phyloP scores from a whole-genome alignment of 768 basidiomycete species.

The Tulasnella sp. region DNA sequence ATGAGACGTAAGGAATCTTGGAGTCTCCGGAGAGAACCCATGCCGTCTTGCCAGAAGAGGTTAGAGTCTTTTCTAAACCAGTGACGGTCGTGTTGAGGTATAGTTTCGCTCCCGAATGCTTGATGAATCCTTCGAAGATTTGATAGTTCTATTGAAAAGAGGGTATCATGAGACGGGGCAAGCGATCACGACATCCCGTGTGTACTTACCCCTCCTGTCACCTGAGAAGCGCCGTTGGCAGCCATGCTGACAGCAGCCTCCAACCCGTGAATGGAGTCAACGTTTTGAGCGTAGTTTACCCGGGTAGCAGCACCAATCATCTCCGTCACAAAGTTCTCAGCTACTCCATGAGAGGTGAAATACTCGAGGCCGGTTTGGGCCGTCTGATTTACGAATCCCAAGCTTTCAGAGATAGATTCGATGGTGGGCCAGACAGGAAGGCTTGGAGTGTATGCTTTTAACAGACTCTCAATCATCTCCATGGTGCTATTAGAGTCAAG shows the following conservation, averaged over 20 bases:
- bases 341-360: conserved; percentile 58
- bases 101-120: conserved; percentile 67
- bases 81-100: conserved; percentile 66
- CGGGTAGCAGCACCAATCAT: conserved; percentile 78
- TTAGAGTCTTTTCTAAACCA: conserved; percentile 18
- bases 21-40: conserved; percentile 22
- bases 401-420: conserved; percentile 54
- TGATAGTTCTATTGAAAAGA: conserved; percentile 20
- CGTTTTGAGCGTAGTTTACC: conserved; percentile 84
- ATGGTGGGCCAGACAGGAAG: conserved; percentile 68
- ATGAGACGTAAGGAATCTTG: conserved; percentile 42
- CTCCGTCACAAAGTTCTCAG: conserved; percentile 65
- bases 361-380: conserved; percentile 61
- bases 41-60: conserved; percentile 3
- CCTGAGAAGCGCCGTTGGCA: conserved; percentile 62
- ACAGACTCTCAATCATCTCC: conserved; percentile 56
- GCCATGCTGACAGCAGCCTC: conserved; percentile 75
- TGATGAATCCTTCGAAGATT: conserved; percentile 81
- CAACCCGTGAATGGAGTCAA: conserved; percentile 73
- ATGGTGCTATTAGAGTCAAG: conserved; percentile 34
- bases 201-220: conserved; percentile 60
- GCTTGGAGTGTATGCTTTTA: conserved; percentile 58
- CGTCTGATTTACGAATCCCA: conserved; percentile 45
- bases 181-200: not conserved
- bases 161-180: not conserved